Evolutionary conservation across 1,139 yeast genomes (phyloP), one percentile per base, ranked within the genome.

Genomic region (Saccharomyces hybrid): DNA sequence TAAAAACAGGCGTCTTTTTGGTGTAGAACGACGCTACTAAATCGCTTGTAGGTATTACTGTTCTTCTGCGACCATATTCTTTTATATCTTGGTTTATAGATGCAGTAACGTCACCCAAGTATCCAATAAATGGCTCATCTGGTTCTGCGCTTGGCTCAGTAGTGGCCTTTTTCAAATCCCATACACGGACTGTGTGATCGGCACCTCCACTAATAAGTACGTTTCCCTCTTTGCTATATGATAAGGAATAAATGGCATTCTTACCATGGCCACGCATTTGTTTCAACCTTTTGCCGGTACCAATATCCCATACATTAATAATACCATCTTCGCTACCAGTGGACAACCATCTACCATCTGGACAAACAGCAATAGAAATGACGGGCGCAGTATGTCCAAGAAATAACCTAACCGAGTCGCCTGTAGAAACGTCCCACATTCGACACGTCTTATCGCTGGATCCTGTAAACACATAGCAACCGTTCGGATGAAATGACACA

Each of bases 311-410:
- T 48, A 95, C 78, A 67, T 87, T 87, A 48, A 95, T 87, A 23
- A 86, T 80, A 53, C 90, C 85, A 69, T 91, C 99, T 68, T 91
- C 98, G 50, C 97, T 96, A 9, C 96, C 98, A 58, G 93, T 83
- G 2, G 98, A 97, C 56, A 93, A 75, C 95, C 97, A 88, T 65
- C 97, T 79, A 2, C 99, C 99, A 72, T 93, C 97, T 0, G 98
- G 98, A 0, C 96, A 86, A 8, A 89, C 96, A 0, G 96, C 90
- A 64, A 89, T 77, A 47, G 90, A 80, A 61, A 88, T 87, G 41
- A 95, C 81, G 1, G 97, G 86, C 14, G 93, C 93, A 1, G 95
- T 84, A 65, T 93, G 98, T 1, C 98, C 98, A 72, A 89, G 82
- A 69, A 95, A 93, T n/a, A 93, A 84, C 59, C 99, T 81, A 14